These are phyloP conservation scores for Penicillium ochrochloron DNA, from an alignment of 495 filamentous ascomycete genomes.

Conservation along the genomic window DNA sequence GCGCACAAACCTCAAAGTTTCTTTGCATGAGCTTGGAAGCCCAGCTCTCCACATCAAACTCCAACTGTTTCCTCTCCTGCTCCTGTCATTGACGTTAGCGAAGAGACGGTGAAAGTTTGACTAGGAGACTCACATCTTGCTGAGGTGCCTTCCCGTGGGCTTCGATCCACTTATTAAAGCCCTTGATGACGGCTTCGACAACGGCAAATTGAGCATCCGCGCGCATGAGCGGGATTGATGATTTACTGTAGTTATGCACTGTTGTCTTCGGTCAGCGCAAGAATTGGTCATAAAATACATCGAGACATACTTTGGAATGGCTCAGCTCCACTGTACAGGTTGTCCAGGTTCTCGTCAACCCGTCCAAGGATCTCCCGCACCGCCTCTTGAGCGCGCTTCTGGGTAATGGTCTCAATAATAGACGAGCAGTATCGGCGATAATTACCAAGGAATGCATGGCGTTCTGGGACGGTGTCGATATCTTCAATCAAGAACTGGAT, in stretches of 20 bases:
- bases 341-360: slow-evolving; percentile 72
- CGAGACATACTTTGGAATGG: slow-evolving; percentile 66
- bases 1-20: slow-evolving; percentile 67
- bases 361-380: slow-evolving; percentile 81
- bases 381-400: slow-evolving; percentile 79
- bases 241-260: slow-evolving; percentile 80
- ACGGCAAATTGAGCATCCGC: slow-evolving; percentile 90
- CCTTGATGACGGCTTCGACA: slow-evolving; percentile 88
- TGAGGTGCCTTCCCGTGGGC: slow-evolving; percentile 56
- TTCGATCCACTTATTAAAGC: slow-evolving; percentile 80
- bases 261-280: slow-evolving; percentile 34
- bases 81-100: slow-evolving; percentile 46
- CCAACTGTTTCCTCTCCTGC: slow-evolving; percentile 63
- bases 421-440: slow-evolving; percentile 87
- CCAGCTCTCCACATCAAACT: slow-evolving; percentile 78
- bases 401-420: slow-evolving; percentile 82
- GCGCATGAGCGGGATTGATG: slow-evolving; percentile 72
- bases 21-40: slow-evolving; percentile 73
- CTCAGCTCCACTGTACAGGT: slow-evolving; percentile 72
- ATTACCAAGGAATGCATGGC: slow-evolving; percentile 96
- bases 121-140: slow-evolving; percentile 50
- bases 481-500: slow-evolving; percentile 86
- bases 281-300: not conserved
- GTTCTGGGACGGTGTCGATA: slow-evolving; percentile 91
- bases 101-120: not conserved